Base-by-base conservation (phyloP, 805 yeast genomes). In the Pichia gijzeniarum region DNA sequence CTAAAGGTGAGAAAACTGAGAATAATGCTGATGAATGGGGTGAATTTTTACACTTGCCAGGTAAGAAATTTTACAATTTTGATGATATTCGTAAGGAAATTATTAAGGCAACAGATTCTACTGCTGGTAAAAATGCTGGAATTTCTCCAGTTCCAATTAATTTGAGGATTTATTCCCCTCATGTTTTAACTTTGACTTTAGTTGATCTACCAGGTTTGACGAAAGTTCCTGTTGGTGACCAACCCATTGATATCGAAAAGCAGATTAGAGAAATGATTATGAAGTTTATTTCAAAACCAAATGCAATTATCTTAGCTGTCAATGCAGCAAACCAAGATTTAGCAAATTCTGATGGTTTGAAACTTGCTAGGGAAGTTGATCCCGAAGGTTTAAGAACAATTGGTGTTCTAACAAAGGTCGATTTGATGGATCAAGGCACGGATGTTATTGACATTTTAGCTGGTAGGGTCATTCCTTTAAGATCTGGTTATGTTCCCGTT, bases 221-320 rank as follows among this genome's bases (percentile, higher is more conserved):
- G 35, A 93, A 93, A 64, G 99, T 93, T 33, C 99, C 99, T 4
- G 96, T 93, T 45, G 99, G 99, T 41, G 99, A 93, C 68, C 99
- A 93, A 68, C 99, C 99, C 45, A 84, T 85, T 58, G 99, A 93
- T 65, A 93, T 93, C 54, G 99, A 93, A 70, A 80, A 76, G 53
- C 97, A 88, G 68, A 93, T 93, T 59, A 82, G 89, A 60, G 95
- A 89, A 53, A 83, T 93, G 88, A 73, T 93, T 40, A 74, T 93
- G 75, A 90, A 89, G 66, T 93, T 84, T 62, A 90, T 93, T 53
- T 83, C 96, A 22, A 89, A 89, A 59, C 98, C 98, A 47, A 91
- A 93, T 59, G 95, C 97, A 50, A 86, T 93, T 53, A 84, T 93
- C 48, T 73, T 93, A 45, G 91, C 97, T 1, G 98, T 93, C 25